Evolutionary conservation across 169 alveolate genomes (phyloP).

Genomic region (Haemoproteus tartakovskyi): DNA sequence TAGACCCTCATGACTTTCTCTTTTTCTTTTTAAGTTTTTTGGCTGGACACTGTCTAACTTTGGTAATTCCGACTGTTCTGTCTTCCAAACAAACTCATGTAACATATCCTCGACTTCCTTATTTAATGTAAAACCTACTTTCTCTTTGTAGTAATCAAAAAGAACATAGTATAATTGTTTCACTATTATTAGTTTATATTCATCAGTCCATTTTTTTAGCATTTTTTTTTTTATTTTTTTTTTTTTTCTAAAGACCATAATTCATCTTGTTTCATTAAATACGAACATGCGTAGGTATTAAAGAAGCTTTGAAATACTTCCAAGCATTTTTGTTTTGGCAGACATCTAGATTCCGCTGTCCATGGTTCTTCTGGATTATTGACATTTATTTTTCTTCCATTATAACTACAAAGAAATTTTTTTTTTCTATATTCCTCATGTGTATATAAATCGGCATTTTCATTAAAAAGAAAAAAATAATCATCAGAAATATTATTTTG

Average conservation of each 20-base stretch:
- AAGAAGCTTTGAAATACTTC: slow-evolving; percentile 14
- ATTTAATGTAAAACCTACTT: slow-evolving; percentile 1
- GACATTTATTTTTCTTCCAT: neutral
- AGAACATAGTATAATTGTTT: slow-evolving; percentile 26
- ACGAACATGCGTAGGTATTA: slow-evolving; percentile 57
- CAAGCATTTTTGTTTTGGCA: slow-evolving; percentile 24
- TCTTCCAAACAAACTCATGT: slow-evolving; percentile 25
- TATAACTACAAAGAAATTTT: slow-evolving; percentile 6
- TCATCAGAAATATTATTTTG: slow-evolving; percentile 12
- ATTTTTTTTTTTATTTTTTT: slow-evolving; percentile 7
- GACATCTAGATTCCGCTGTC: neutral
- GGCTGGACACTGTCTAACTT: neutral
- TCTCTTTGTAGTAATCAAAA: slow-evolving; percentile 20
- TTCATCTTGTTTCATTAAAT: slow-evolving; percentile 6
- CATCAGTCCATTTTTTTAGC: neutral
- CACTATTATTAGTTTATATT: neutral
- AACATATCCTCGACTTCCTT: slow-evolving; percentile 15
- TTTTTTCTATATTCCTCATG: slow-evolving; percentile 25
- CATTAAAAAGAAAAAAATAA: slow-evolving; percentile 33
- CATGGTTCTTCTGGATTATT: neutral
- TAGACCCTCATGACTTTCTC: neutral
- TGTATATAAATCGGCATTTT: slow-evolving; percentile 53
- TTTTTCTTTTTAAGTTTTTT: neutral
- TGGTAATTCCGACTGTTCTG: slow-evolving; percentile 4
- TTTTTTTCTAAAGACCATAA: neutral